phyloP scores from a whole-genome alignment of 2,329 filamentous ascomycete genomes.

The Xylariaceae sp. region DNA sequence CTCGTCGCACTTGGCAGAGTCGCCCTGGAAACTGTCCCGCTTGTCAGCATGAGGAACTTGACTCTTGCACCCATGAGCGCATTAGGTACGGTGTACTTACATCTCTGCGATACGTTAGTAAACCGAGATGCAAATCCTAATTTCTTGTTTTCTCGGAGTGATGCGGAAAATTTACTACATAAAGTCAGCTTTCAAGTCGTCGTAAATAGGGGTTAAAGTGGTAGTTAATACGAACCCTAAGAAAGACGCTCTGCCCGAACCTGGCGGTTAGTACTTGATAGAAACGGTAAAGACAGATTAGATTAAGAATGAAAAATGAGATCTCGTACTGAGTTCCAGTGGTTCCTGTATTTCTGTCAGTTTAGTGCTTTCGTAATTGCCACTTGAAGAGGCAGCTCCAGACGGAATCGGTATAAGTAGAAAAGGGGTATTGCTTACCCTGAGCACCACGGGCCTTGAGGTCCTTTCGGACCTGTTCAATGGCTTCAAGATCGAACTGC shows the following conservation, averaged over 20 bases:
- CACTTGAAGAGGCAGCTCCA: not conserved
- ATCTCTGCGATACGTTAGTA: slow-evolving; percentile 10
- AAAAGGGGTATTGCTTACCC: slow-evolving; percentile 16
- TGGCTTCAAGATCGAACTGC: slow-evolving; percentile 66
- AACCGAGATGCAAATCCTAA: not conserved
- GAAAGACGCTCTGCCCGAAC: slow-evolving; percentile 12
- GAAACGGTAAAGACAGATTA: not conserved
- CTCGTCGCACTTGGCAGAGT: slow-evolving; percentile 45
- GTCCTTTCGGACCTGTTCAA: slow-evolving; percentile 63
- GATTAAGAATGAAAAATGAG: too few relatives aligned
- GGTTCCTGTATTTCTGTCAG: slow-evolving; percentile 21
- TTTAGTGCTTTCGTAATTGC: not conserved
- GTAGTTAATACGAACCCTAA: slow-evolving; percentile 7
- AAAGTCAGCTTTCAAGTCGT: too few relatives aligned
- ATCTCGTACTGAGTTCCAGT: slow-evolving; percentile 17
- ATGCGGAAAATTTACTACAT: not conserved
- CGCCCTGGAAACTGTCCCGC: slow-evolving; percentile 36
- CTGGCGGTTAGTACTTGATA: not conserved
- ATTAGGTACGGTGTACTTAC: slow-evolving; percentile 3
- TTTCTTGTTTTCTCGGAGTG: not conserved
- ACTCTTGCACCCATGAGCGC: not conserved
- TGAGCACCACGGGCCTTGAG: slow-evolving; percentile 60
- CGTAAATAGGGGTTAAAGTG: not conserved
- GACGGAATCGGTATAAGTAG: not conserved
- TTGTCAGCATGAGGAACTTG: slow-evolving; percentile 28